Evolutionary conservation across 2,329 filamentous ascomycete species (phyloP).

Genomic region (Fusarium ambrosium): DNA sequence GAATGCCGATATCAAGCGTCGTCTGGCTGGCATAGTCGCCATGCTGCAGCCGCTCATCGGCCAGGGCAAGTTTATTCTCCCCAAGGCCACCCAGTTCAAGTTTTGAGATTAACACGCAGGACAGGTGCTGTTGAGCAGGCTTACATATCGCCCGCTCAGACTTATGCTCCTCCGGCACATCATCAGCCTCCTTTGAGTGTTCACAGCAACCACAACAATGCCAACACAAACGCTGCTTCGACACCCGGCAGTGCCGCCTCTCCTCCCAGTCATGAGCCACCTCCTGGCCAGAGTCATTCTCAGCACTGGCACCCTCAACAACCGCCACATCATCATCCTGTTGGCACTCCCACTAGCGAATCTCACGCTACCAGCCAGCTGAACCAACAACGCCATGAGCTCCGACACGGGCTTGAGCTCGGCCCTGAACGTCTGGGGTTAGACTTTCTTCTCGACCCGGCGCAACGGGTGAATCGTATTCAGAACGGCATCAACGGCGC

Average conservation of each 20-base stretch:
- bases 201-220: constrained; percentile 40
- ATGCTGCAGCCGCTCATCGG: constrained; percentile 72
- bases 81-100: neutral
- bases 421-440: constrained; percentile 77
- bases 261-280: constrained; percentile 40
- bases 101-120: constrained; percentile 9
- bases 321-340: constrained; percentile 29
- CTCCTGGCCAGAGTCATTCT: constrained; percentile 15
- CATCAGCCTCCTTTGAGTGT: constrained; percentile 33
- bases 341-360: constrained; percentile 23
- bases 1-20: constrained; percentile 81
- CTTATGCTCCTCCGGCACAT: constrained; percentile 44
- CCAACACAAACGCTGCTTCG: constrained; percentile 42
- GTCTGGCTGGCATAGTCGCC: constrained; percentile 74
- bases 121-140: constrained; percentile 48
- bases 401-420: constrained; percentile 70
- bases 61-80: constrained; percentile 38
- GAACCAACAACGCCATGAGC: constrained; percentile 64
- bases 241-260: constrained; percentile 45
- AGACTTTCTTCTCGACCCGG: constrained; percentile 77
- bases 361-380: constrained; percentile 45
- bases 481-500: constrained; percentile 63
- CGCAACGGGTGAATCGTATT: constrained; percentile 67
- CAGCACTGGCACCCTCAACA: constrained; percentile 36
- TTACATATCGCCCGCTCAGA: constrained; percentile 52